phyloP scores from a whole-genome alignment of 805 yeast species.

The Hanseniaspora nectarophila region DNA sequence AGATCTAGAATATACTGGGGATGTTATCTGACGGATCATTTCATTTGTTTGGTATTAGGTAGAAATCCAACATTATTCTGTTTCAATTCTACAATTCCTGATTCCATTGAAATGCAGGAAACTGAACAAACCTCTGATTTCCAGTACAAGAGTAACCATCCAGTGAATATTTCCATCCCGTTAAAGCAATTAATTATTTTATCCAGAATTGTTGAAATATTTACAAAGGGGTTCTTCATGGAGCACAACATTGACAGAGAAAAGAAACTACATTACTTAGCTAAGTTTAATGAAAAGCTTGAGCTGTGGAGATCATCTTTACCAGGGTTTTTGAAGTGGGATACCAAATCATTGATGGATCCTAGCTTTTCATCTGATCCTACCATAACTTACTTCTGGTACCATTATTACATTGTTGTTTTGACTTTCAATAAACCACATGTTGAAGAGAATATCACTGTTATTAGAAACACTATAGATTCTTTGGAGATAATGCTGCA shows the following conservation, averaged over 20 bases:
- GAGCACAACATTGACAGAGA: conserved; percentile 24
- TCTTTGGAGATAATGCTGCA: conserved; percentile 25
- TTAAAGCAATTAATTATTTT: conserved; percentile 35
- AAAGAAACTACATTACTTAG: conserved; percentile 29
- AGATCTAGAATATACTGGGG: conserved; percentile 58
- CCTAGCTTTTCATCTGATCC: conserved; percentile 40
- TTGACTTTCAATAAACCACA: conserved; percentile 53
- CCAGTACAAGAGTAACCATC: conserved; percentile 30
- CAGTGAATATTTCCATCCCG: conserved; percentile 27
- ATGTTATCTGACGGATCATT: conserved; percentile 51
- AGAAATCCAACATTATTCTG: conserved; percentile 45
- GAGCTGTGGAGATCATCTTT: conserved; percentile 40
- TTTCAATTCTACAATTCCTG: conserved; percentile 49
- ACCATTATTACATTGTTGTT: conserved; percentile 46
- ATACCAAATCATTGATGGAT: conserved; percentile 29
- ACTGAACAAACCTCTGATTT: conserved; percentile 52
- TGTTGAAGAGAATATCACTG: conserved; percentile 32
- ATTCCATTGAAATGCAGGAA: conserved; percentile 48
- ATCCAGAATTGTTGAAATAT: conserved; percentile 31
- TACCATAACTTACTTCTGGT: conserved; percentile 40
- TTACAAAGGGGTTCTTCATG: conserved; percentile 28
- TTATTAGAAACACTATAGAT: conserved; percentile 24
- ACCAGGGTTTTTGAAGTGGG: conserved; percentile 43
- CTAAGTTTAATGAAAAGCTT: conserved; percentile 39
- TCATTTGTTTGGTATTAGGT: conserved; percentile 47